phyloP scores from a whole-genome alignment of 495 filamentous ascomycete species.

The Hypoxylon intermedium region DNA sequence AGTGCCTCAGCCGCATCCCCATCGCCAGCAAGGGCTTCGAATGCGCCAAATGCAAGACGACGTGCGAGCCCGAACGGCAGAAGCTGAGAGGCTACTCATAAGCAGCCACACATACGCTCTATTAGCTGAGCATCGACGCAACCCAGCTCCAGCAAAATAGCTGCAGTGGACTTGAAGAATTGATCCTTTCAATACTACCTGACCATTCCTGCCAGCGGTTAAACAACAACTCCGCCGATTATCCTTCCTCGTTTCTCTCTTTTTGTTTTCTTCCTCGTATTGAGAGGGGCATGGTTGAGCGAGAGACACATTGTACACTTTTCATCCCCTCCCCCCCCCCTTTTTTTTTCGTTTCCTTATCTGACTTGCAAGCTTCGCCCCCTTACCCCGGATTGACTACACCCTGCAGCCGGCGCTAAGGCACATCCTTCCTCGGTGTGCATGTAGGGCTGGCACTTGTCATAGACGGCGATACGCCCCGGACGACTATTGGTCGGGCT shows the following conservation, averaged over 20 bases:
- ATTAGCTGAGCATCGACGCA: constrained; percentile 12
- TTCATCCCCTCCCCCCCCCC: not conserved
- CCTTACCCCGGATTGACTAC: constrained; percentile 22
- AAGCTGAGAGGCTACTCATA: constrained; percentile 34
- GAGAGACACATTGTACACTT: not conserved
- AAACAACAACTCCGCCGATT: not conserved
- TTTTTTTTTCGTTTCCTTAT: not conserved
- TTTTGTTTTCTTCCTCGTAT: not conserved
- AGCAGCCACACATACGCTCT: constrained; percentile 13
- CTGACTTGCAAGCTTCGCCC: no score
- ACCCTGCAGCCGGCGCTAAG: not conserved
- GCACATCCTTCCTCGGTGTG: constrained; percentile 5
- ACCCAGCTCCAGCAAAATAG: constrained; percentile 10
- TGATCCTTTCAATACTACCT: not conserved
- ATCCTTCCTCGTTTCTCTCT: not conserved
- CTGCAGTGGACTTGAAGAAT: constrained; percentile 1
- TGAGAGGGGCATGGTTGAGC: not conserved
- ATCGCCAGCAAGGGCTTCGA: constrained; percentile 45
- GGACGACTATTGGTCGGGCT: not conserved
- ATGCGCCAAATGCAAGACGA: constrained; percentile 50
- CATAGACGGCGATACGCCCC: constrained; percentile 17
- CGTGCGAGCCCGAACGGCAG: constrained; percentile 48
- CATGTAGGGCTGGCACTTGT: constrained; percentile 27
- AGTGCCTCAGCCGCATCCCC: constrained; percentile 50
- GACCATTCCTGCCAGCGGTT: not conserved